Percentiles rank a stretch among this genome's conserved stretches.
Evolutionary conservation across 148 eudicot genomes (phyloP).

Genomic region (Suaeda aralocaspica): DNA sequence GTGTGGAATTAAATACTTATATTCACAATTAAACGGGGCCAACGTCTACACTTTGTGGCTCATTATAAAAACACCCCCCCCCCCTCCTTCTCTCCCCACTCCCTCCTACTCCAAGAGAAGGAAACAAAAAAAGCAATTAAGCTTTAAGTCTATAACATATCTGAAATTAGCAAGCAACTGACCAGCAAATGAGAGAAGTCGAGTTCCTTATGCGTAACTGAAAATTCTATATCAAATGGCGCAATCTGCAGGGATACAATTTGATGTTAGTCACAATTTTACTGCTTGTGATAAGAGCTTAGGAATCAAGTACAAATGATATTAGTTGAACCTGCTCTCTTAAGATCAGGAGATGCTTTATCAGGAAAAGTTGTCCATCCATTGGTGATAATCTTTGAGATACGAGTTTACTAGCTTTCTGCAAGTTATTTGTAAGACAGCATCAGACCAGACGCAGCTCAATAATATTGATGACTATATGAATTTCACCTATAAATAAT

Average conservation of each 20-base stretch:
- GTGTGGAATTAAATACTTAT: no score
- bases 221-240: constrained; percentile 95
- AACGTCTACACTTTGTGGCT: not conserved
- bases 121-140: no score
- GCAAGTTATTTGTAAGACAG: constrained; percentile 13
- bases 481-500: constrained; percentile 1
- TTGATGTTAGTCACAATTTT: constrained; percentile 26
- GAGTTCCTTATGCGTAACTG: constrained; percentile 95
- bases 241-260: constrained; percentile 70
- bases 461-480: not conserved
- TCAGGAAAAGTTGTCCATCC: constrained; percentile 94
- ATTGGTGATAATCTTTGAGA: constrained; percentile 70
- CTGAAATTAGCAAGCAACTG: constrained; percentile 24
- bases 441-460: constrained; percentile 3
- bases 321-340: constrained; percentile 73
- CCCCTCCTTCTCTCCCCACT: no score
- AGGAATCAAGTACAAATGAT: constrained; percentile 8
- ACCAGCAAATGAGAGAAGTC: constrained; percentile 99
- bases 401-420: constrained; percentile 94
- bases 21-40: no score
- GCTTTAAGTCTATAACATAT: no score
- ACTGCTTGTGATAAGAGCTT: constrained; percentile 8
- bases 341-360: constrained; percentile 89
- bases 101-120: no score
- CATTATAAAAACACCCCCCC: no score